These are phyloP conservation scores for Coprinopsis marcescibilis DNA, from an alignment of 768 basidiomycete species.

Conservation along the genomic window DNA sequence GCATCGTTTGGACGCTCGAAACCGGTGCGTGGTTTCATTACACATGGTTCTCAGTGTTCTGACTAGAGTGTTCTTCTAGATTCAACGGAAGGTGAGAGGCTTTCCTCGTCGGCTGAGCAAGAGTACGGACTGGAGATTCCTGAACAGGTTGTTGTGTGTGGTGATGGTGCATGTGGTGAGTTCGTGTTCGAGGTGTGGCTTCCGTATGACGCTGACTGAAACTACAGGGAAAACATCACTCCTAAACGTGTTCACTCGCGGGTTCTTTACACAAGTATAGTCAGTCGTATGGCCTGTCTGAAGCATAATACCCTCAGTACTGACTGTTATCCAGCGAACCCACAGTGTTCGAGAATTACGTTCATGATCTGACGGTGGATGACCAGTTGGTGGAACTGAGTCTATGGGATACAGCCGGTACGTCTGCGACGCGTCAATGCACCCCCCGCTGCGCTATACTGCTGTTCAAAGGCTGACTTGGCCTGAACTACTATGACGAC, in stretches of 20 bases:
- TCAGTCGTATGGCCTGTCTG: conserved; percentile 31
- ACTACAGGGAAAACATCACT: conserved; percentile 72
- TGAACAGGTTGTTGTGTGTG: conserved; percentile 77
- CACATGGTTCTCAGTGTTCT: conserved; percentile 3
- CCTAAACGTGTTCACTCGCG: conserved; percentile 82
- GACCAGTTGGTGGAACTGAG: conserved; percentile 86
- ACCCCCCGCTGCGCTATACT: conserved; percentile 8
- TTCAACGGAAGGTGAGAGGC: conserved; percentile 40
- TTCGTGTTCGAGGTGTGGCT: not conserved
- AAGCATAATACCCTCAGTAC: not conserved
- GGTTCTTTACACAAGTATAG: conserved; percentile 95
- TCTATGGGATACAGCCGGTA: conserved; percentile 97
- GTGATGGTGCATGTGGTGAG: conserved; percentile 92
- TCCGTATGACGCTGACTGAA: conserved; percentile 7
- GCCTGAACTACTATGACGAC: not conserved
- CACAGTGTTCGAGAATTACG: conserved; percentile 97
- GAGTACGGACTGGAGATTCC: conserved; percentile 5
- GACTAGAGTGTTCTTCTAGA: conserved; percentile 21
- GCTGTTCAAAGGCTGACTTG: conserved; percentile 13
- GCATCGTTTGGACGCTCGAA: conserved; percentile 51
- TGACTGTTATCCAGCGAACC: conserved; percentile 54
- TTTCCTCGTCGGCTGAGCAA: not conserved
- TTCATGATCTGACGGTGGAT: conserved; percentile 83
- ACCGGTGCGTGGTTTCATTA: conserved; percentile 25
- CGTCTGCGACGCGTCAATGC: conserved; percentile 17